These are phyloP conservation scores for Aegle marmelos DNA, from an alignment of 345 rosid species.

Conservation along the genomic window DNA sequence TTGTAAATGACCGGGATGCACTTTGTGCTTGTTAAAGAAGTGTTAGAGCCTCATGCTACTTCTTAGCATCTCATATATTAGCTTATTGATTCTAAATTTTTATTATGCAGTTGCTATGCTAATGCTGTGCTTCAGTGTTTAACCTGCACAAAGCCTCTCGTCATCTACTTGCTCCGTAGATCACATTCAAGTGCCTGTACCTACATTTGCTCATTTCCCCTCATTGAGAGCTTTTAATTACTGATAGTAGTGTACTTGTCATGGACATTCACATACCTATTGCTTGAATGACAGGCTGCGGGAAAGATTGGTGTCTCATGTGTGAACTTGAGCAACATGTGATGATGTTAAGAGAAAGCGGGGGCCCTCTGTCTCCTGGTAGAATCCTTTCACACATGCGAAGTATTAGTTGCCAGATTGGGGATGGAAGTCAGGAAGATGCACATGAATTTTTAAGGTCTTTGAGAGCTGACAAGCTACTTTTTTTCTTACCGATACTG, in stretches of 20 bases:
- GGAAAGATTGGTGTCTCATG: conserved; percentile 77
- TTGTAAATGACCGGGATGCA: neutral
- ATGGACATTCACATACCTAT: neutral
- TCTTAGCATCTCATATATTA: neutral
- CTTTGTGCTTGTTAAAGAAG: conserved; percentile 7
- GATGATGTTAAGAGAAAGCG: conserved; percentile 61
- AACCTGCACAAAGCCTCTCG: conserved; percentile 78
- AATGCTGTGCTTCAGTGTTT: conserved; percentile 83
- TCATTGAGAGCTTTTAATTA: conserved; percentile 3
- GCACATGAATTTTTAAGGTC: conserved; percentile 90
- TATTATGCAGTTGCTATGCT: conserved; percentile 74
- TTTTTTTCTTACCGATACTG: neutral
- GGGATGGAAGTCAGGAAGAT: conserved; percentile 89
- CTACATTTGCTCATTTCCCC: conserved; percentile 13
- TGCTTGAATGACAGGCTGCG: conserved; percentile 44
- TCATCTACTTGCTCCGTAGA: conserved; percentile 61
- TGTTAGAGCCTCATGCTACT: neutral
- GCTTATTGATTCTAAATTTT: conserved; percentile 1
- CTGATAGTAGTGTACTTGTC: neutral
- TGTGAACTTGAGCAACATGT: conserved; percentile 89
- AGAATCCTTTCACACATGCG: conserved; percentile 66
- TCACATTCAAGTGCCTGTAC: conserved; percentile 81
- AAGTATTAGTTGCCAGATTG: conserved; percentile 65
- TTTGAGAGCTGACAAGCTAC: conserved; percentile 15
- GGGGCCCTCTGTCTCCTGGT: conserved; percentile 69